These are phyloP conservation scores for Citrus hindsii DNA, from an alignment of 345 rosid species.

Conservation along the genomic window DNA sequence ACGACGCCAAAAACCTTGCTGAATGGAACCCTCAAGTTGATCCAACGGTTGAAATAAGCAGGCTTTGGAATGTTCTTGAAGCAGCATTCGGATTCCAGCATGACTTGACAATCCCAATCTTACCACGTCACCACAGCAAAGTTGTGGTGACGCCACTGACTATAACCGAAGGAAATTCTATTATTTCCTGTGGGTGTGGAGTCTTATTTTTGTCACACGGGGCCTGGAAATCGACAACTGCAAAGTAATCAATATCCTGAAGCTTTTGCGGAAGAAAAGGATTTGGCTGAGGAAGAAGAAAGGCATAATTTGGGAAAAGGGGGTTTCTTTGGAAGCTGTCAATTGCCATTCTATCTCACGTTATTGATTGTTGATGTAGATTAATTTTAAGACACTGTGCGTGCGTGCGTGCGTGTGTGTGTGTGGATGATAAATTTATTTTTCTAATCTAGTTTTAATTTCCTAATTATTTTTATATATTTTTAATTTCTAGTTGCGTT, in stretches of 20 bases:
- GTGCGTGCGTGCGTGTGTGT: too few species aligned
- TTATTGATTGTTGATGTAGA: neutral
- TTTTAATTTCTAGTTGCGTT: too few species aligned
- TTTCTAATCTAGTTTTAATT: too few species aligned
- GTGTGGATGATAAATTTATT: too few species aligned
- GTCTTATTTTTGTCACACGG: slow-evolving; percentile 45
- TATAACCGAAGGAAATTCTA: slow-evolving; percentile 52
- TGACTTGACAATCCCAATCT: slow-evolving; percentile 48
- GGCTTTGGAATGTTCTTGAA: slow-evolving; percentile 49
- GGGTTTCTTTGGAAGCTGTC: too few species aligned
- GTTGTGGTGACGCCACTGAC: slow-evolving; percentile 36
- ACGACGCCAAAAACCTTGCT: slow-evolving; percentile 33
- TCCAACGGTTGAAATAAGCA: slow-evolving; percentile 51
- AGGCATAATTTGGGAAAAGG: too few species aligned
- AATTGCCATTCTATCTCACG: too few species aligned
- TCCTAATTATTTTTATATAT: too few species aligned
- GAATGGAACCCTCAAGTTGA: slow-evolving; percentile 49
- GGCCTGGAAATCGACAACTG: slow-evolving; percentile 57
- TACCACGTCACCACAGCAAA: slow-evolving; percentile 53
- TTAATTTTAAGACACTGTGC: too few species aligned
- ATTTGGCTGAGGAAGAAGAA: neutral
- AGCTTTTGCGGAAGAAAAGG: slow-evolving; percentile 19
- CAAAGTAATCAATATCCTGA: slow-evolving; percentile 43
- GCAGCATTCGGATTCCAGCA: slow-evolving; percentile 54
- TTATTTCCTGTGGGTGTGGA: slow-evolving; percentile 53